Evolutionary conservation across 2,329 filamentous ascomycete species (phyloP).

Genomic region (Aspergillus brasiliensis): DNA sequence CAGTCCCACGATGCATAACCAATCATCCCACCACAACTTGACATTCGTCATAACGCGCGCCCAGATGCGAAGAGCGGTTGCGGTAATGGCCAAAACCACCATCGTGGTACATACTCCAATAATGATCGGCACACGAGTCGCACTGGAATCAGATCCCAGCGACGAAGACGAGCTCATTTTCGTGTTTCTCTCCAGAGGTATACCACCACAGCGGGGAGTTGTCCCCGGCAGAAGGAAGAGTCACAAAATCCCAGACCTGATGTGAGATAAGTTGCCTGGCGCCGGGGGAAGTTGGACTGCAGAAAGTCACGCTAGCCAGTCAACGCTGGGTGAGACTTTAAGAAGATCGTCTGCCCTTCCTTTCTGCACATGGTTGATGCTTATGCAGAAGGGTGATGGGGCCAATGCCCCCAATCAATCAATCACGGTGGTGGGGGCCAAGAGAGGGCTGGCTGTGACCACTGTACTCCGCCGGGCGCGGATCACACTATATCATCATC

Average conservation of each 20-base stretch:
- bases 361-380: background rate
- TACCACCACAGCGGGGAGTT: background rate
- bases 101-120: background rate
- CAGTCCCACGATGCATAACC: background rate
- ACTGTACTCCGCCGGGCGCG: background rate
- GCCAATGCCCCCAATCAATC: background rate
- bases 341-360: background rate
- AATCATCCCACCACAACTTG: background rate
- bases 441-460: background rate
- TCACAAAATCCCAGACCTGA: background rate
- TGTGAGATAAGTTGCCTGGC: background rate
- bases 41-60: background rate
- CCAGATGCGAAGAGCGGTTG: background rate
- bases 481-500: background rate
- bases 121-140: background rate
- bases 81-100: background rate
- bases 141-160: background rate
- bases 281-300: background rate
- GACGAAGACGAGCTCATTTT: background rate
- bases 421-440: background rate
- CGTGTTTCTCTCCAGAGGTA: background rate
- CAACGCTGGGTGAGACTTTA: background rate
- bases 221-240: background rate
- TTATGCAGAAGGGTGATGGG: background rate
- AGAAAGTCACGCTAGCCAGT: background rate